Evolutionary conservation across 192 early-diverging fungal species (phyloP).

Genomic region (Umbelopsis isabellina): DNA sequence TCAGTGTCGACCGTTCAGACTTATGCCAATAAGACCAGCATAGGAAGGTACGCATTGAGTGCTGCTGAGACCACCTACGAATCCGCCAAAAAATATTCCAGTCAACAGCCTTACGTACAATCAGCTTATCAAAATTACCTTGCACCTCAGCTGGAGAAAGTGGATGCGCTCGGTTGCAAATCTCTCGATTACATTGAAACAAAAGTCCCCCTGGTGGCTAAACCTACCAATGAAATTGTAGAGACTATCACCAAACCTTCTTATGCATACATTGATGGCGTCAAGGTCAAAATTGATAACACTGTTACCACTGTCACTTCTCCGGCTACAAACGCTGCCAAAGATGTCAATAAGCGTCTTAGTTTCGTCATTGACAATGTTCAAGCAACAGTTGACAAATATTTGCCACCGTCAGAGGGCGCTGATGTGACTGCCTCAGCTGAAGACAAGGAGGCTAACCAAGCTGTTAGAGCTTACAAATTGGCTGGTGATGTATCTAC

Average conservation of each 20-base stretch:
- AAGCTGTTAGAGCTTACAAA: conserved; percentile 40
- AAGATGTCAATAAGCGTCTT: conserved; percentile 35
- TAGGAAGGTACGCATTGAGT: conserved; percentile 39
- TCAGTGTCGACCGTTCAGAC: conserved; percentile 30
- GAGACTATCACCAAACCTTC: conserved; percentile 53
- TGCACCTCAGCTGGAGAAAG: conserved; percentile 60
- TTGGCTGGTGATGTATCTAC: conserved; percentile 30
- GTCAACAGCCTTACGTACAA: conserved; percentile 38
- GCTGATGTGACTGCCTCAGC: conserved; percentile 1
- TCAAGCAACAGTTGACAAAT: conserved; percentile 44
- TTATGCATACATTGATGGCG: conserved; percentile 54
- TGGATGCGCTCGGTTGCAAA: conserved; percentile 63
- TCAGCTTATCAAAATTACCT: conserved; percentile 45
- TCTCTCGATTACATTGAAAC: conserved; percentile 68
- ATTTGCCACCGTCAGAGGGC: conserved; percentile 36
- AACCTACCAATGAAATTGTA: conserved; percentile 66
- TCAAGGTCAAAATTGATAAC: conserved; percentile 32
- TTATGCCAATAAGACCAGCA: conserved; percentile 30
- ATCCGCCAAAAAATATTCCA: conserved; percentile 32
- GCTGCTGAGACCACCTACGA: conserved; percentile 31
- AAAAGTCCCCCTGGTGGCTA: conserved; percentile 64
- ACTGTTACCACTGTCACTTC: conserved; percentile 19
- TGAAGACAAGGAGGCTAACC: conserved; percentile 24
- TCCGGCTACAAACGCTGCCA: conserved; percentile 56
- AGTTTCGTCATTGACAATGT: conserved; percentile 59